Base-by-base conservation (phyloP, 129 eudicot genomes). In the Arctium lappa region DNA sequence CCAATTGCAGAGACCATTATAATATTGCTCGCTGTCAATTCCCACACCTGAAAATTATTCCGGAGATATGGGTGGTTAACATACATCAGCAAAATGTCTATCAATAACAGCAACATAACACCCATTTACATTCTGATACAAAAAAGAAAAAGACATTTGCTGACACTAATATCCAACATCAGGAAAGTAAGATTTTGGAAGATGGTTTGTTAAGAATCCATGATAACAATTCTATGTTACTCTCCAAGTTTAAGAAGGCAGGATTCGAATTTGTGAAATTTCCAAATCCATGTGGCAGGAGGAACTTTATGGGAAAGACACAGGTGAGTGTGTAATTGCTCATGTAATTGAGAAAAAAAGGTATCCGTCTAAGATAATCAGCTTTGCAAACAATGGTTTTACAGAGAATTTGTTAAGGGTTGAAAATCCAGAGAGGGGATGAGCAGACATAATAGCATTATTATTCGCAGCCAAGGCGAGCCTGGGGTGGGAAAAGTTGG, bases 1-100 rank as follows among this genome's bases (percentile, higher is more conserved):
- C 97, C 97, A 22, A 93, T 91, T 73, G 97, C 96, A 18, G 97
- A 91, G 40, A 93, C 90, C 97, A 91, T 91, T 76, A 93, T 93
- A 74, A 93, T 91, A 80, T 93, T 91, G 79, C 90, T 93, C 11
- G 96, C 92, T 62, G 94, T 93, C 46, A 93, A 86, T 89, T 91
- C 96, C 97, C 94, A 91, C 11, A 93, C 96, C 96, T 91, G 79
- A 44, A 40, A 78, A 79, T 32, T 11, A 31, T 40, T 32, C 5
- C 8, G 29, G 39, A 22, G 29, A 30, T 48, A 30, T 44, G 7
- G 34, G 65, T 40, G 6, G 66, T 4, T 56, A 53, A 16, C 29
- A 60, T 60, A 60, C 68, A 16, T 60, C 29, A 16, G 9, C n/a
- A 60, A n/a, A 16, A 29, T 16, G 6, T 1, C 68, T 16, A 60